Percentiles rank a stretch among this genome's conserved stretches.
phyloP scores from a whole-genome alignment of 345 rosid species.

The Eutrema yunnanense region DNA sequence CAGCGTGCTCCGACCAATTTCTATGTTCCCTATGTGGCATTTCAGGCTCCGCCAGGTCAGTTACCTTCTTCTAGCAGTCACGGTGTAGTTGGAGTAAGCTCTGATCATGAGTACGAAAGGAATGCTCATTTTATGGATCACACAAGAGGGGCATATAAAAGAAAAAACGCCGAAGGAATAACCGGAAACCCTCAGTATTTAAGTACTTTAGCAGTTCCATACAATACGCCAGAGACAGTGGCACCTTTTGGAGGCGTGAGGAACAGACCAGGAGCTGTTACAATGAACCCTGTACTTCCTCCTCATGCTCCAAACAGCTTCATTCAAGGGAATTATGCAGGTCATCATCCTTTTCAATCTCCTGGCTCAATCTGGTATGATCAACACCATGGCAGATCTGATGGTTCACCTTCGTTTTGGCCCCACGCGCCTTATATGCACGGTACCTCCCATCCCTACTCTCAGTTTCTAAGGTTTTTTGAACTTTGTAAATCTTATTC shows the following conservation, averaged over 20 bases:
- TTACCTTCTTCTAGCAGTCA: constrained; percentile 55
- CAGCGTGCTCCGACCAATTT: constrained; percentile 42
- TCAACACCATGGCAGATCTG: constrained; percentile 33
- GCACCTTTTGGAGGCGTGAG: constrained; percentile 44
- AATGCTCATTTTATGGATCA: constrained; percentile 51
- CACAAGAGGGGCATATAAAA: constrained; percentile 50
- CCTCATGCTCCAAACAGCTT: constrained; percentile 42
- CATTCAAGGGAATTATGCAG: constrained; percentile 53
- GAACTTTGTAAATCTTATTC: not conserved
- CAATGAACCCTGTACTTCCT: constrained; percentile 48
- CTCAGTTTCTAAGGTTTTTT: not conserved
- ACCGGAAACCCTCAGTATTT: constrained; percentile 31
- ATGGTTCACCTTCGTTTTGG: constrained; percentile 58
- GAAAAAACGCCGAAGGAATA: constrained; percentile 55
- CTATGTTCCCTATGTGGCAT: constrained; percentile 48
- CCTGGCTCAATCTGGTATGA: constrained; percentile 36
- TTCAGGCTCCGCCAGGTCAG: constrained; percentile 47
- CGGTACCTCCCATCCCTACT: constrained; percentile 33
- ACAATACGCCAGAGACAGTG: constrained; percentile 18
- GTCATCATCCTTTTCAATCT: constrained; percentile 53
- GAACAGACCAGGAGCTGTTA: constrained; percentile 47
- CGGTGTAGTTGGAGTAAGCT: constrained; percentile 44
- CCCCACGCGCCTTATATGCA: constrained; percentile 62
- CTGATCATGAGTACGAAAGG: constrained; percentile 51
- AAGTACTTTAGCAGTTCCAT: constrained; percentile 52